These are phyloP conservation scores for Sicyos baderoa DNA, from an alignment of 306 rosid genomes.

Conservation along the genomic window DNA sequence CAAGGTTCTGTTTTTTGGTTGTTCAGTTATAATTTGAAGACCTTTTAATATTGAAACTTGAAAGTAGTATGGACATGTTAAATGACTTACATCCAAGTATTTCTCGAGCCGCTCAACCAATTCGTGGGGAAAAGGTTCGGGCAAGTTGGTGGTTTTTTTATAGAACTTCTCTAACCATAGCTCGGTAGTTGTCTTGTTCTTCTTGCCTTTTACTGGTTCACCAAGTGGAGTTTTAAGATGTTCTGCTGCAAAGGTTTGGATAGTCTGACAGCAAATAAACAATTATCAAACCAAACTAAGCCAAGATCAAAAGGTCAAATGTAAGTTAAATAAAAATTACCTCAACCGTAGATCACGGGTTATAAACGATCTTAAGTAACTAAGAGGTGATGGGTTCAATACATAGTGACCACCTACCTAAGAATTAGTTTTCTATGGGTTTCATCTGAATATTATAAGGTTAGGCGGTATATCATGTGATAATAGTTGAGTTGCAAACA, in stretches of 20 bases:
- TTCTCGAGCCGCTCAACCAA: slow-evolving; percentile 90
- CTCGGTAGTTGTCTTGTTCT: slow-evolving; percentile 63
- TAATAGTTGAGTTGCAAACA: too few species aligned
- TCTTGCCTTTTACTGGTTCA: slow-evolving; percentile 89
- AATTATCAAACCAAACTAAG: slow-evolving; percentile 17
- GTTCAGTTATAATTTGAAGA: background rate
- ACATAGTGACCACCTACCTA: too few species aligned
- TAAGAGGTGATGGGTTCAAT: too few species aligned
- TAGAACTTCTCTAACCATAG: slow-evolving; percentile 95
- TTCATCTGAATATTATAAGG: too few species aligned
- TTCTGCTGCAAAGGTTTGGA: slow-evolving; percentile 74
- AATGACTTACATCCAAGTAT: slow-evolving; percentile 73
- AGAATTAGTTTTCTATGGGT: too few species aligned
- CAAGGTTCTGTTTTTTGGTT: slow-evolving; percentile 53
- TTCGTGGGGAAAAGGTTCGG: slow-evolving; percentile 93
- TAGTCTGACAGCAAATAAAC: slow-evolving; percentile 42
- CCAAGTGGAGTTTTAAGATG: slow-evolving; percentile 94
- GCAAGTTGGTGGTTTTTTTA: slow-evolving; percentile 76
- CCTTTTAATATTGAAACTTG: background rate
- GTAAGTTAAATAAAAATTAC: background rate
- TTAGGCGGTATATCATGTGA: too few species aligned
- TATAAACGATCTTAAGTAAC: too few species aligned
- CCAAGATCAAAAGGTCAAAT: slow-evolving; percentile 5
- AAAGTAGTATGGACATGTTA: slow-evolving; percentile 8
- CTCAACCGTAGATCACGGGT: too few species aligned